Base-by-base conservation (phyloP, 495 filamentous ascomycete species). In the Annulohypoxylon moriforme region DNA sequence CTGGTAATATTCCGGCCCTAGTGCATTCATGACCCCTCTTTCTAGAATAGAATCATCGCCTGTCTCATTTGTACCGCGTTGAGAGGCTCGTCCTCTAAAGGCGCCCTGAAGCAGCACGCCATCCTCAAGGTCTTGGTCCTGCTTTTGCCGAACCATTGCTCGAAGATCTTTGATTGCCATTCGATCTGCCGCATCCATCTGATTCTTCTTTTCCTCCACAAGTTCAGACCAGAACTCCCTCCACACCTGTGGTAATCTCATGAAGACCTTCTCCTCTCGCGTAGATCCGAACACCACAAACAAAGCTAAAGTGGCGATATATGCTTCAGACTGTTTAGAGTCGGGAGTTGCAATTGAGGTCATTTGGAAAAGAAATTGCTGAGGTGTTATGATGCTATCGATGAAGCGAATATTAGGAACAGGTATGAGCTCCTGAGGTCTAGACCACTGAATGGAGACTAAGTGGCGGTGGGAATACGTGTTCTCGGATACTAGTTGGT, bases 221-320 rank as follows among this genome's bases (percentile, higher is more conserved):
- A 97, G 85, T 73, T 98, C 94, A 1, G 86, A 84, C 90, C 92
- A 98, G 11, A 98, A 81, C 52, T 95, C 93, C 74, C 94, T 88
- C 92, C 94, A 98, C 4, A 88, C 83, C 0, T 88, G 79, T 18
- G 94, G 94, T 20, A 99, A 81, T 20, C 92, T 87, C 61, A 97
- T 72, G 71, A 92, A 91, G 8, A 90, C 86, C 75, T 96, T 97
- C 68, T 96, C 94, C 72, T 97, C 96, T 74, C 92, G 95, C 3
- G 86, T 85, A 24, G 87, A 94, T 4, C 89, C 86, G 68, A 94
- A 97, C 1, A 98, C 80, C 22, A 92, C 83, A 76, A 96, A 96
- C 13, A 98, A 80, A 16, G 90, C 93, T 22, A 89, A 83, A 1
- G 94, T 97, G 4, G 93, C 92, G 46, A 97, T 87, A 72, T 89